Percentiles rank a stretch among this genome's conserved stretches.
Evolutionary conservation across 257 asterid species (phyloP).

Genomic region (Eustoma russellianum): DNA sequence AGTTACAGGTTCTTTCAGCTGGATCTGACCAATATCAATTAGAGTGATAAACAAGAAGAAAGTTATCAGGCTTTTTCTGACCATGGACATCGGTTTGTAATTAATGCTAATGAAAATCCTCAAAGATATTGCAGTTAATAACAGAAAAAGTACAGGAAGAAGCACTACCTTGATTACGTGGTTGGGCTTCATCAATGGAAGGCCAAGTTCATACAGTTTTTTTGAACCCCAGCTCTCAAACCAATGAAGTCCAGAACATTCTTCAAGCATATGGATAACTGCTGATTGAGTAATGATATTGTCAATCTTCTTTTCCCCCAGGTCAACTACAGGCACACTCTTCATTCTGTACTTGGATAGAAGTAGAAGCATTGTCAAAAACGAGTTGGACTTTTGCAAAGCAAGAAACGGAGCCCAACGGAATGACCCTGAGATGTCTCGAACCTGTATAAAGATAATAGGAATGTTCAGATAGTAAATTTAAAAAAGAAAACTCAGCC

Average conservation of each 20-base stretch:
- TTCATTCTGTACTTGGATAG: constrained; percentile 93
- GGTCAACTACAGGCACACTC: constrained; percentile 87
- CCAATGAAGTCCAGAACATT: constrained; percentile 97
- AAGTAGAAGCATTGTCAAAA: constrained; percentile 88
- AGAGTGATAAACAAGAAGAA: too few relatives aligned
- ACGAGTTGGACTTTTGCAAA: constrained; percentile 82
- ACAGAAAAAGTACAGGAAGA: background rate
- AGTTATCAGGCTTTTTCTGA: too few relatives aligned
- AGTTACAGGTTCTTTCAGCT: too few relatives aligned
- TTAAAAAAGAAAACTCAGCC: background rate
- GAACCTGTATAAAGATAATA: constrained; percentile 45
- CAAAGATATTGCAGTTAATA: background rate
- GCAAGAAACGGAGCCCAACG: constrained; percentile 99
- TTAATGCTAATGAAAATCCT: background rate
- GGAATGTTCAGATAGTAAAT: background rate
- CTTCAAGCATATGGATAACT: constrained; percentile 93
- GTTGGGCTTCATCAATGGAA: constrained; percentile 62
- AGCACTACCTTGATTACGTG: constrained; percentile 58
- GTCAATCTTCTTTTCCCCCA: constrained; percentile 73
- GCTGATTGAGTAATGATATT: constrained; percentile 88
- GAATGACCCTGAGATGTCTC: constrained; percentile 86
- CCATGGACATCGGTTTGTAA: too few relatives aligned
- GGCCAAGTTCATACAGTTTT: constrained; percentile 77
- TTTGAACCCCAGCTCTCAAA: constrained; percentile 97
- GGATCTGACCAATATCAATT: too few relatives aligned